Percentiles rank a stretch among this genome's conserved stretches.
These are phyloP conservation scores for Catharanthus roseus DNA, from an alignment of 257 asterid species.

Conservation along the genomic window DNA sequence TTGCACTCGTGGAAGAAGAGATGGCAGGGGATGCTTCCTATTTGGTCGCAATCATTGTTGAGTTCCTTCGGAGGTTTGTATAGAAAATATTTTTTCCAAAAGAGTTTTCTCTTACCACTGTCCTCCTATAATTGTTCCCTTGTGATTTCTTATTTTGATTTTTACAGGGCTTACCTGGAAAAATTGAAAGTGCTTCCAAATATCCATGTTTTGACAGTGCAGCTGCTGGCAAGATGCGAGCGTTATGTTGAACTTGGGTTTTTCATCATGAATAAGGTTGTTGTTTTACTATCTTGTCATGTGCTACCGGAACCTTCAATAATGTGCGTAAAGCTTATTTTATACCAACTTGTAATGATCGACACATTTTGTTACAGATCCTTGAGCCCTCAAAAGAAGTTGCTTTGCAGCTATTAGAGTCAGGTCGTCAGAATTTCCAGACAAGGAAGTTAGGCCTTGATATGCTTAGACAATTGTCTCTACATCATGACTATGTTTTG, in stretches of 20 bases:
- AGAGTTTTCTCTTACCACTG: not conserved
- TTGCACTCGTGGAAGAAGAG: slow-evolving; percentile 82
- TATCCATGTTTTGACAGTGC: slow-evolving; percentile 66
- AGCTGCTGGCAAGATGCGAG: slow-evolving; percentile 80
- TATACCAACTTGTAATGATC: slow-evolving; percentile 10
- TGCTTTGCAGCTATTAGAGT: slow-evolving; percentile 77
- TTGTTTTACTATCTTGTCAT: slow-evolving; percentile 4
- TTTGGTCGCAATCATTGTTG: slow-evolving; percentile 68
- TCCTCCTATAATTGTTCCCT: not conserved
- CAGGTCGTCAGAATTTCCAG: slow-evolving; percentile 62
- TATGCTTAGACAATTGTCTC: slow-evolving; percentile 74
- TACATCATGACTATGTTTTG: slow-evolving; percentile 78
- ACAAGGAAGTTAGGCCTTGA: slow-evolving; percentile 75
- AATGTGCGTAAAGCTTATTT: slow-evolving; percentile 2
- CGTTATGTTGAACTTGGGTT: slow-evolving; percentile 67
- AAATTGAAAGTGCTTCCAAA: slow-evolving; percentile 64
- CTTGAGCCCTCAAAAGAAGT: slow-evolving; percentile 94
- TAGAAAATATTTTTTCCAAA: not conserved
- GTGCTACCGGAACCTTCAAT: slow-evolving; percentile 11
- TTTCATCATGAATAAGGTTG: slow-evolving; percentile 73
- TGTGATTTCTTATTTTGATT: slow-evolving; percentile 8
- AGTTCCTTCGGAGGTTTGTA: slow-evolving; percentile 82
- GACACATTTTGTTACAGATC: slow-evolving; percentile 47
- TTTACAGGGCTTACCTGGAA: slow-evolving; percentile 69
- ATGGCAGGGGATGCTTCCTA: slow-evolving; percentile 86